Base-by-base conservation (phyloP, 2,329 filamentous ascomycete species). In the Aaosphaeria pasadenensis region DNA sequence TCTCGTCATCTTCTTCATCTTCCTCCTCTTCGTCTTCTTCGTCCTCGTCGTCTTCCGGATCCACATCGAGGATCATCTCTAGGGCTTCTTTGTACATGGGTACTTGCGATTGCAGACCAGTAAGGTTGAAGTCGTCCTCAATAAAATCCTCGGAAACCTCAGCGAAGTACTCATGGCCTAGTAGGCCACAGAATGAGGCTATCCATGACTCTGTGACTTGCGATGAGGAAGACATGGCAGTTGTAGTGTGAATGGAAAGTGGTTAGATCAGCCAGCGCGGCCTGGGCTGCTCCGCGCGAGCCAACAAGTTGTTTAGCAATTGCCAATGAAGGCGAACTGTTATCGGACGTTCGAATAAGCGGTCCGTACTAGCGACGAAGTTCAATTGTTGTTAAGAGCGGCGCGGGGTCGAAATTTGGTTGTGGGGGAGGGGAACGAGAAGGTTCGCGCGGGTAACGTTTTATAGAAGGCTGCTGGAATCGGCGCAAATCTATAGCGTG, bases 131-230 rank as follows among this genome's bases (percentile, higher is more conserved):
- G 73, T 99, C 94, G 84, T 99, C 94, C 72, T 99, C 94, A 67
- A 99, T 97, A 64, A 99, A 99, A 66, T 99, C 94, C 74, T 99
- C 94, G 41, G 90, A 94, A 44, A 99, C 92, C 77, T 99, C 94
- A 54, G 94, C 94, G 72, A 99, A 99, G 76, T 97, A 99, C 73
- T 99, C 94, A 71, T 99, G 94, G 53, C 94, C 94, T 51, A 97
- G 82, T 41, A 97, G 79, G 36, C 89, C 91, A 78, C 94, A 99
- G 72, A 96, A 99, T 49, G 91, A 95, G 55, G 90, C 88, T 76
- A 99, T 97, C 94, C 94, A 99, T 47, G 91, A 95, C 77, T 99
- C 94, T 58, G 80, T 78, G 39, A 80, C 78, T 56, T 79, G 77
- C 38, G 77, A 80, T 30, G 77, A 80, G 48, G 78, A 78, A 49